Evolutionary conservation across 2,329 filamentous ascomycete species (phyloP), one percentile per base, ranked within the genome.

Genomic region (Kalaharituber pfeilii): DNA sequence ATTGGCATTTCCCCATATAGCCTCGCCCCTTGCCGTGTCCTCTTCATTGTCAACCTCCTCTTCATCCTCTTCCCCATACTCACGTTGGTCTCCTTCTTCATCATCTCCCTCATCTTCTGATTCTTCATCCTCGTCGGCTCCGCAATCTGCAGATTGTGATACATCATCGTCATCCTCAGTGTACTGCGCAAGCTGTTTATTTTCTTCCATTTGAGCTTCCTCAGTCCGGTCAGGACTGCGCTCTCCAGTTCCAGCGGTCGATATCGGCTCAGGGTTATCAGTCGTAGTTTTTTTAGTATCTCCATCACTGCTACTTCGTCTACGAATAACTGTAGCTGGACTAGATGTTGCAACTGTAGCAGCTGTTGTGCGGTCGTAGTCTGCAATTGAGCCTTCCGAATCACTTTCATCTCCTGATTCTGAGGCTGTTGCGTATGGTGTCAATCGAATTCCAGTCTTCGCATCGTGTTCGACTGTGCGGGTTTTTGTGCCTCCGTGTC

Each of bases 81-180:
- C 24, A 15, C n/a, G n/a, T 25, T 25, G 15, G 5, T 25, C 42
- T n/a, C 52, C 53, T 39, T 49, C 56, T 15, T 56, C 54, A 1
- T 57, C 53, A 9, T 53, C 57, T n/a, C 56, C 54, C 2, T 52
- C 57, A 11, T 52, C 56, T 20, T n/a, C n/a, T n/a, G n/a, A n/a
- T n/a, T n/a, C 51, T 30, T 66, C 65, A 26, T 65, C 63, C 53
- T 63, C 66, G 22, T 66, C 64, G 18, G 27, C 20, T 15, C 26
- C 22, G 42, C 42, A 22, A 25, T 30, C 36, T 56, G 53, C 11
- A 49, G 27, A 13, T 59, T 59, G 8, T 55, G 50, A 27, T 47
- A 7, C 18, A 20, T 26, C 24, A 0, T 69, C 64, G 13, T 66
- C 65, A 36, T 65, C 64, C 20, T 65, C 64, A 15, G 63, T 64